A percentile compares a stretch with the other conserved stretches of the same genome.
phyloP scores from a whole-genome alignment of 352 stramenopile species.

The Stephanocyclus meneghinianus region DNA sequence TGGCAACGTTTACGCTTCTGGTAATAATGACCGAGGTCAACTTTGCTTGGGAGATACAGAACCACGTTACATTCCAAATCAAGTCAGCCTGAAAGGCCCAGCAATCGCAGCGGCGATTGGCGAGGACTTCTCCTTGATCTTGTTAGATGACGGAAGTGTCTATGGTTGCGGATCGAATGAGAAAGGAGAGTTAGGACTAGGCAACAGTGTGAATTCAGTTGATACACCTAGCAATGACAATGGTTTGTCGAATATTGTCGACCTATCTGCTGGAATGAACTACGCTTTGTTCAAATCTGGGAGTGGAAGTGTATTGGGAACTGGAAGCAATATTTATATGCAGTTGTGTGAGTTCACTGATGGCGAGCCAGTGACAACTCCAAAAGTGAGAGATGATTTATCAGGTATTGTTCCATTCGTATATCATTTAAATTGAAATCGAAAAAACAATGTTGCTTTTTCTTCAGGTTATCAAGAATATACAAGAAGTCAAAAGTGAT shows the following conservation, averaged over 20 bases:
- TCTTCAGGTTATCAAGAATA: conserved; percentile 5
- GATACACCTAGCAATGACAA: conserved; percentile 21
- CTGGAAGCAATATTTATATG: conserved; percentile 30
- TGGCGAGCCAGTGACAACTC: conserved; percentile 7
- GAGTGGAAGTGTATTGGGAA: conserved; percentile 18
- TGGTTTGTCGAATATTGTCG: conserved; percentile 25
- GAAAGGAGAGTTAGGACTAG: conserved; percentile 38
- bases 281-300: conserved; percentile 21
- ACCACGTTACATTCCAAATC: conserved; percentile 20
- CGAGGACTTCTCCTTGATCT: conserved; percentile 45
- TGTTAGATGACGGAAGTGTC: conserved; percentile 18
- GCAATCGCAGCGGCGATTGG: conserved; percentile 38
- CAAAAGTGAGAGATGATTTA: not conserved
- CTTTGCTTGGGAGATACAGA: conserved; percentile 42
- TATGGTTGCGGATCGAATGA: conserved; percentile 48
- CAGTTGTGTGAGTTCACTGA: conserved; percentile 23
- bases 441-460: not conserved
- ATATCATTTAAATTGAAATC: too few species aligned
- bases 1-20: conserved; percentile 42
- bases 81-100: not conserved
- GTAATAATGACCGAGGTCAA: conserved; percentile 46
- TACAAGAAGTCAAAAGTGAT: conserved; percentile 1
- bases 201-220: conserved; percentile 3
- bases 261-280: conserved; percentile 33
- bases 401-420: not conserved